Conservation (phyloP, 2,329 filamentous ascomycete species). For the Metarhizium humberi region DNA sequence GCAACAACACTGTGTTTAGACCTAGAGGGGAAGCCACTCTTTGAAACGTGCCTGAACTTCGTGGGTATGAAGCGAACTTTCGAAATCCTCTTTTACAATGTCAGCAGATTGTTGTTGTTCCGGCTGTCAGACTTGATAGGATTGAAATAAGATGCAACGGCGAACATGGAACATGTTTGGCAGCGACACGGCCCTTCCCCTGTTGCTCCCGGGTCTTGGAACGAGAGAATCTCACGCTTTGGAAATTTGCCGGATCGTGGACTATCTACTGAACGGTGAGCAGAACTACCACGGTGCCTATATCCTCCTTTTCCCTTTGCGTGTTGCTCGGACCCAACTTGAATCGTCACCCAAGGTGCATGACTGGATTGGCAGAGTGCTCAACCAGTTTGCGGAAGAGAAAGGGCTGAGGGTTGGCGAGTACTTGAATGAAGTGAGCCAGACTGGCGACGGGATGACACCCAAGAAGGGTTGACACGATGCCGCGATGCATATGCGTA, state of each 20-base stretch:
- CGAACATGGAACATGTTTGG: constrained; percentile 1
- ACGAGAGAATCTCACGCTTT: constrained; percentile 1
- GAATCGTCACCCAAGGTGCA: constrained; percentile 1
- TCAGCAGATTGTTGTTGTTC: constrained; percentile 3
- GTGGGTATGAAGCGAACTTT: constrained; percentile 5
- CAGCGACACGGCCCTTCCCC: constrained; percentile 4
- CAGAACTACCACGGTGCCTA: constrained; percentile 5
- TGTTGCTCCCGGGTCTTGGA: constrained; percentile 3
- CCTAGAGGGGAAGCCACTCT: constrained; percentile 3
- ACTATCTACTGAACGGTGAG: constrained; percentile 6
- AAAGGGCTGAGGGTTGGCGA: constrained; percentile 5
- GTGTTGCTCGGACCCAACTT: constrained; percentile 2
- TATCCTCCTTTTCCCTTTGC: constrained; percentile 5
- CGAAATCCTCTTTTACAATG: constrained; percentile 6
- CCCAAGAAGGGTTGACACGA: neutral
- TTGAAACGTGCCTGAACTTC: constrained; percentile 5
- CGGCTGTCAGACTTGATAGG: constrained; percentile 1
- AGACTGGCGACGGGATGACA: neutral
- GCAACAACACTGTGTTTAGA: constrained; percentile 3
- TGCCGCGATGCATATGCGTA: neutral
- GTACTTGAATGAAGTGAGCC: neutral
- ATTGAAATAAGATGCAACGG: neutral
- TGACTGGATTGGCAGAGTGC: constrained; percentile 4
- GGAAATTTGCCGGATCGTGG: constrained; percentile 7
- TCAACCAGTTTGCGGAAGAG: constrained; percentile 4